phyloP scores from a whole-genome alignment of 2,329 filamentous ascomycete genomes.

The Ceratocystis alfenasii region DNA sequence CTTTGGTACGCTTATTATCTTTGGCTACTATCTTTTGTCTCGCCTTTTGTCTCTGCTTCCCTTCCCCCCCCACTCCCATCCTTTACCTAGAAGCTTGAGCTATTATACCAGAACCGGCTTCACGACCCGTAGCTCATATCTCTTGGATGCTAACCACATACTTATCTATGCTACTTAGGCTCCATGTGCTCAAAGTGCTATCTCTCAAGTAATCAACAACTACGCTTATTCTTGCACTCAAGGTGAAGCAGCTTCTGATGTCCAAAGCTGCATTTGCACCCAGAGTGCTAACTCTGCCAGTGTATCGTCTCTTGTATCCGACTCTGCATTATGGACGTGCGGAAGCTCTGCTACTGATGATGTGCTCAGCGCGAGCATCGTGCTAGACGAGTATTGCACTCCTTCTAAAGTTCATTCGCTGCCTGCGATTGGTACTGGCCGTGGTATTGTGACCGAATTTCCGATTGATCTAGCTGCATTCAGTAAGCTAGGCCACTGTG shows the following conservation, averaged over 20 bases:
- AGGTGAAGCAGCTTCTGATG: constrained; percentile 31
- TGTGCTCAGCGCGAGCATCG: constrained; percentile 35
- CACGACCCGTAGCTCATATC: not conserved
- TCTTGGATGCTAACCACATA: not conserved
- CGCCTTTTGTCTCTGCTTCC: constrained; percentile 13
- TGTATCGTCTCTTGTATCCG: constrained; percentile 32
- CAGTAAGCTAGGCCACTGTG: constrained; percentile 35
- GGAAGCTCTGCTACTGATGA: constrained; percentile 38
- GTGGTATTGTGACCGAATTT: constrained; percentile 35
- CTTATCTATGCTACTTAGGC: constrained; percentile 30
- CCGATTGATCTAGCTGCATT: constrained; percentile 40
- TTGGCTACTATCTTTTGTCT: not conserved
- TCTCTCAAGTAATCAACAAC: constrained; percentile 35
- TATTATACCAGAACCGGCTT: not conserved
- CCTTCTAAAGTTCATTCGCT: constrained; percentile 34
- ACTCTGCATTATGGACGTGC: constrained; percentile 34
- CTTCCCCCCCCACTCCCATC: not conserved
- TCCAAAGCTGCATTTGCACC: constrained; percentile 44
- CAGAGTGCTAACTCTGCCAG: constrained; percentile 34
- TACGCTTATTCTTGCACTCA: constrained; percentile 36
- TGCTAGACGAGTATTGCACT: constrained; percentile 40
- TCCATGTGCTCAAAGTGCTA: constrained; percentile 38
- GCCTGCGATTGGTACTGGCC: constrained; percentile 33
- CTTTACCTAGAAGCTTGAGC: too few relatives aligned
- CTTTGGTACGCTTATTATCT: constrained; percentile 29